Evolutionary conservation across 1,284 basidiomycete species (phyloP).

Genomic region (Ceratobasidium sp.): DNA sequence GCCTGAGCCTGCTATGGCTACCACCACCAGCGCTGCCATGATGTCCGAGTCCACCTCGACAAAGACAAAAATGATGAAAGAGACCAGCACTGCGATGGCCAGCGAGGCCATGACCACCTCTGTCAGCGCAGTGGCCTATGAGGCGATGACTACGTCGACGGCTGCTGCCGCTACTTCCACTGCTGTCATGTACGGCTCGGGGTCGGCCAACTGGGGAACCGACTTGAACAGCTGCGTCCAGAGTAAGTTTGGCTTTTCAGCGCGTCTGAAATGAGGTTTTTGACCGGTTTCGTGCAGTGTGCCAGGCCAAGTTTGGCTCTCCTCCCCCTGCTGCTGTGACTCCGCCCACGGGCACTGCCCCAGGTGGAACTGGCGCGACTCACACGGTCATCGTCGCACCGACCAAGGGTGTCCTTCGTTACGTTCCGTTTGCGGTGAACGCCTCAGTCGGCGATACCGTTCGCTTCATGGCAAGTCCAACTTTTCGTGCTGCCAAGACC

Average conservation of each 20-base stretch:
- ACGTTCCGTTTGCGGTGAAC: constrained; percentile 76
- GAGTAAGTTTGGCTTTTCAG: constrained; percentile 60
- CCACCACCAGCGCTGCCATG: constrained; percentile 32
- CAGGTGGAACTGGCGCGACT: constrained; percentile 61
- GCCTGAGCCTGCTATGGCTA: constrained; percentile 37
- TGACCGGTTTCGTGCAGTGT: constrained; percentile 60
- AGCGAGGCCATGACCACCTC: constrained; percentile 32
- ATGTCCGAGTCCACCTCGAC: constrained; percentile 52
- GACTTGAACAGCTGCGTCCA: constrained; percentile 72
- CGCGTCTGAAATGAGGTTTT: neutral
- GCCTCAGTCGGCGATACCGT: constrained; percentile 79
- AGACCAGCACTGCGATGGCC: constrained; percentile 34
- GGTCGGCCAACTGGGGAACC: constrained; percentile 65
- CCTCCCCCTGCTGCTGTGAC: constrained; percentile 59
- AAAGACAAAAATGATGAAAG: constrained; percentile 47
- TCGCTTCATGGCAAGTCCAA: constrained; percentile 61
- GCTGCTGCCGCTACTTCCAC: constrained; percentile 50
- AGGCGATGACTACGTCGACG: constrained; percentile 43
- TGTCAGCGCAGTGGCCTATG: constrained; percentile 36
- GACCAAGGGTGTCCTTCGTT: constrained; percentile 74
- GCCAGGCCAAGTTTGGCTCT: constrained; percentile 68
- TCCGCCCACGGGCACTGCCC: constrained; percentile 54
- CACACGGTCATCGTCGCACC: constrained; percentile 81
- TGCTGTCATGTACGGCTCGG: constrained; percentile 71
- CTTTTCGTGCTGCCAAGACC: neutral